Evolutionary conservation across 805 yeast genomes (phyloP).

Genomic region (Yamadazyma tumulicola): DNA sequence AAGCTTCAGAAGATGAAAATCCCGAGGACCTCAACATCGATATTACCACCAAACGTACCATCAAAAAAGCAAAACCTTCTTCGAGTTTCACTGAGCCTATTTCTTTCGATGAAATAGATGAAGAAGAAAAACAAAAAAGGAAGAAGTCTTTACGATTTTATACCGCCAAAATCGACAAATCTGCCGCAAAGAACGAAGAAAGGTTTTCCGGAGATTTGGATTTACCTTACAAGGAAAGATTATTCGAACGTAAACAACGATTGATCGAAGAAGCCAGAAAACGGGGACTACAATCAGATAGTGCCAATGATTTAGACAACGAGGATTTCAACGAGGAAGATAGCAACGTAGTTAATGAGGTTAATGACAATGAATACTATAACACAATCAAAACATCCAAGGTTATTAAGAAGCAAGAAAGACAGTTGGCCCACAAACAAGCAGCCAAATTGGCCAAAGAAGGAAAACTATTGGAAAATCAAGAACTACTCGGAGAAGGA

Average conservation of each 20-base stretch:
- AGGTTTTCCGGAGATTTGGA: conserved; percentile 76
- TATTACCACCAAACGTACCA: conserved; percentile 49
- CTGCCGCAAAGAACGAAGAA: conserved; percentile 50
- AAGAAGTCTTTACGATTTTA: conserved; percentile 87
- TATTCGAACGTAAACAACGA: conserved; percentile 86
- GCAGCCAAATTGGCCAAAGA: conserved; percentile 81
- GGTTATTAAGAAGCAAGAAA: conserved; percentile 45
- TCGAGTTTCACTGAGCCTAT: conserved; percentile 69
- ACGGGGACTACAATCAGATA: conserved; percentile 60
- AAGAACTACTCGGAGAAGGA: conserved; percentile 62
- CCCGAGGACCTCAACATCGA: conserved; percentile 44
- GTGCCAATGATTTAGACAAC: conserved; percentile 54
- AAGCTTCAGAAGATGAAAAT: conserved; percentile 15
- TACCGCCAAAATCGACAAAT: conserved; percentile 94
- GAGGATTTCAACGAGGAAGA: conserved; percentile 49
- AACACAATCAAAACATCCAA: conserved; percentile 48
- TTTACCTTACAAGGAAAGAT: conserved; percentile 85
- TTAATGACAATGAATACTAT: conserved; percentile 59
- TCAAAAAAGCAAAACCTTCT: conserved; percentile 29
- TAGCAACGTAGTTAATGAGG: conserved; percentile 36
- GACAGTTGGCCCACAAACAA: conserved; percentile 60
- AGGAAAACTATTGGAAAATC: conserved; percentile 73
- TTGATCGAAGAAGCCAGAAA: conserved; percentile 82
- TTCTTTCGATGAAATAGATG: conserved; percentile 71
- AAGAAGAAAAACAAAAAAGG: conserved; percentile 78